Base-by-base conservation (phyloP, 2,329 filamentous ascomycete species). In the Cylindrodendrum hubeiense region DNA sequence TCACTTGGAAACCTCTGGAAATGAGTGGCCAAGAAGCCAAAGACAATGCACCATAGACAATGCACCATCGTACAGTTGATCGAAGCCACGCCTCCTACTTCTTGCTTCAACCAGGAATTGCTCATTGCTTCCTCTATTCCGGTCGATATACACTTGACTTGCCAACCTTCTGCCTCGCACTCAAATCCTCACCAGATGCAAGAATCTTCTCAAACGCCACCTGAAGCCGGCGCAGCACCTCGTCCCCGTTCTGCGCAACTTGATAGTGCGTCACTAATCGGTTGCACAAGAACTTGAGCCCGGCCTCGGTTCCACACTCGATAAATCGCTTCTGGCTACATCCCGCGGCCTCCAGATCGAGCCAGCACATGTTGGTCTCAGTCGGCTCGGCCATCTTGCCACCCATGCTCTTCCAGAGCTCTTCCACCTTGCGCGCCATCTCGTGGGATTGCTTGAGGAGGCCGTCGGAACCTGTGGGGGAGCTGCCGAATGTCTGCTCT, bases 341-440 rank as follows among this genome's bases (percentile, higher is more conserved):
- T 2, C 87, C 87, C 12, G 87, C 86, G 1, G 85, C 85, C 30
- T 89, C 86, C 17, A 96, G 81, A 77, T 97, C 91, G 63, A 97
- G 75, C 93, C 93, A 97, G 34, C 93, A 89, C 93, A 97, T 97
- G 80, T 97, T 97, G n/a, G 94, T 97, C 75, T 97, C 90, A 1
- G 92, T 90, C 0, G 92, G 91, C 64, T 90, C 84, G 21, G 85
- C 79, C 61, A 94, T 79, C 79, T 87, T 88, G 1, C 93, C 94
- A 5, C 93, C 93, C 55, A 90, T 82, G 17, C 80, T 81, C 5
- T 83, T 86, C 94, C 94, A 97, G 68, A 92, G 78, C n/a, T 82
- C 82, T 85, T 91, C 93, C 44, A 91, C 80, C 70, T 81, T 83
- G 76, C 85, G 87, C 0, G 93, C 92, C 60, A 86, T 87, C 46